Evolutionary conservation across 2,329 filamentous ascomycete genomes (phyloP).

Genomic region (Leptographium procerum): DNA sequence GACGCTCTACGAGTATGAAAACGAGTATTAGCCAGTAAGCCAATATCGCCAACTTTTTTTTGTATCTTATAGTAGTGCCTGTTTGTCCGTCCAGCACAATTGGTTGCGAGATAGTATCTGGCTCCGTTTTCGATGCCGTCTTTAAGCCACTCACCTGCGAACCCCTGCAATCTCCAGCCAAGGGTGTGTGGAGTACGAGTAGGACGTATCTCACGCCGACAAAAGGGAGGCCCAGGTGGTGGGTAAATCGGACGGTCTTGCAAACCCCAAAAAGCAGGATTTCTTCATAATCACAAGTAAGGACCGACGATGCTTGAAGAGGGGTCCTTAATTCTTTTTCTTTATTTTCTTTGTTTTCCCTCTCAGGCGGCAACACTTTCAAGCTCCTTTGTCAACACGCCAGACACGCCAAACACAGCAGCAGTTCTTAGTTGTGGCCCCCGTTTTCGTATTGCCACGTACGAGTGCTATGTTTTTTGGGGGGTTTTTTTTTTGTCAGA

Average conservation of each 20-base stretch:
- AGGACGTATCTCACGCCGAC: background rate
- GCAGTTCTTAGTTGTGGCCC: background rate
- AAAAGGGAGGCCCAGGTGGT: background rate
- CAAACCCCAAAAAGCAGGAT: background rate
- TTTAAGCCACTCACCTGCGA: background rate
- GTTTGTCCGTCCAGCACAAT: background rate
- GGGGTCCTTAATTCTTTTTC: background rate
- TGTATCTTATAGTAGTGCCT: background rate
- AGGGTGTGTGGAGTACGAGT: background rate
- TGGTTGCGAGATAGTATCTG: background rate
- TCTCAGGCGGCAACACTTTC: too few species aligned
- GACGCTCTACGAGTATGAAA: too few species aligned
- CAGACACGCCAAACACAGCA: background rate
- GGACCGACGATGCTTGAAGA: background rate
- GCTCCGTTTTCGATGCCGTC: background rate
- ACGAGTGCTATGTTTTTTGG: too few species aligned
- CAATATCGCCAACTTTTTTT: background rate
- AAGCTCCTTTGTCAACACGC: background rate
- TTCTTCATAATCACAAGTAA: background rate
- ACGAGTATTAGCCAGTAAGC: too few species aligned
- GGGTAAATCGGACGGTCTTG: background rate
- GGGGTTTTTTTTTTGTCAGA: too few species aligned
- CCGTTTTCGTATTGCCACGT: background rate
- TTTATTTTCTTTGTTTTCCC: too few species aligned
- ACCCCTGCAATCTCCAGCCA: background rate